A percentile compares a stretch with the other conserved stretches of the same genome.
phyloP scores from a whole-genome alignment of 2,329 filamentous ascomycete genomes.

The Beauveria asiatica region DNA sequence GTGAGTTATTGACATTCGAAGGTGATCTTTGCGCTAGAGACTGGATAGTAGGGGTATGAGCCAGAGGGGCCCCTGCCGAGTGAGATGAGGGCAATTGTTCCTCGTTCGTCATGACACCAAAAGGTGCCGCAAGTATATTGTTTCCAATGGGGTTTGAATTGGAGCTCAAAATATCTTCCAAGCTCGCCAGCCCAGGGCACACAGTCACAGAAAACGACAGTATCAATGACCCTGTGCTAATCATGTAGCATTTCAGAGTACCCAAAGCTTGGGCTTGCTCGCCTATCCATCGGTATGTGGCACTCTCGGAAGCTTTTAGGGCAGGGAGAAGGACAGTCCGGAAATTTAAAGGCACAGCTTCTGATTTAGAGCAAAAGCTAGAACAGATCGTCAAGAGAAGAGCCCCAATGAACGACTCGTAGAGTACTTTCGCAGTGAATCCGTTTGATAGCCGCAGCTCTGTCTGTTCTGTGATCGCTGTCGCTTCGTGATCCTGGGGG shows the following conservation, averaged over 20 bases:
- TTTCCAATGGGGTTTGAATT: conserved; percentile 33
- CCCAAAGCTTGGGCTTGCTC: conserved; percentile 30
- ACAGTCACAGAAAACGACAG: conserved; percentile 39
- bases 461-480: conserved; percentile 4
- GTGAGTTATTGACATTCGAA: conserved; percentile 30
- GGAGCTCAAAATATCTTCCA: conserved; percentile 34
- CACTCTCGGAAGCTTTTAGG: conserved; percentile 19
- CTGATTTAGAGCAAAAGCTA: conserved; percentile 38
- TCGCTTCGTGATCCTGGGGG: conserved; percentile 21
- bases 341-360: conserved; percentile 44
- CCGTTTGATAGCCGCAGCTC: conserved; percentile 18
- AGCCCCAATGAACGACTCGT: conserved; percentile 48
- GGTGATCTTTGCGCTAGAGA: conserved; percentile 33
- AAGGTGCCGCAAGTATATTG: conserved; percentile 45
- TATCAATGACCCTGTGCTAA: conserved; percentile 46
- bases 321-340: conserved; percentile 41
- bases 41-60: conserved; percentile 46
- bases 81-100: conserved; percentile 16
- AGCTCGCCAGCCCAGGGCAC: conserved; percentile 37
- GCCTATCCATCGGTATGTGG: conserved; percentile 21
- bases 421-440: conserved; percentile 32
- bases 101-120: conserved; percentile 33
- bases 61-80: conserved; percentile 27
- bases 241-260: conserved; percentile 46
- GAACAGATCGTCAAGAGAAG: conserved; percentile 41